Evolutionary conservation across 1,139 yeast species (phyloP).

Genomic region (Pichia sp.): DNA sequence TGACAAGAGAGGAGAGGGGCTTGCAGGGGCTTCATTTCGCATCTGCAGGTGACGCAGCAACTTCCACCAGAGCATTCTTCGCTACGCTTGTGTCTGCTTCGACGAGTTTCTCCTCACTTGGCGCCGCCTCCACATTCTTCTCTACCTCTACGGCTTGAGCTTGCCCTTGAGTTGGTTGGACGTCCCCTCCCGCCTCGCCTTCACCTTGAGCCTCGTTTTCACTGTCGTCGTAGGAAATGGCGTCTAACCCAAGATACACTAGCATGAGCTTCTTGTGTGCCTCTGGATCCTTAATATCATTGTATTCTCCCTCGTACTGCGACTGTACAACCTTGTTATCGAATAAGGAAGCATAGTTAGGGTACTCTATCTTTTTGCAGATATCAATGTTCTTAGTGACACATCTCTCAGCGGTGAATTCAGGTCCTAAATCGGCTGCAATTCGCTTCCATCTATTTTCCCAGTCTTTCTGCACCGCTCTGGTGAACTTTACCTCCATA

Average conservation of each 20-base stretch:
- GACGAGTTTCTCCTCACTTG: too few species aligned
- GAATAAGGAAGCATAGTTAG: constrained; percentile 19
- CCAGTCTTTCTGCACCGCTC: constrained; percentile 32
- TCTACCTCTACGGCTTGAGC: too few species aligned
- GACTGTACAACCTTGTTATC: constrained; percentile 21
- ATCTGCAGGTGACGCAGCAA: too few species aligned
- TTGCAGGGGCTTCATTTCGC: too few species aligned
- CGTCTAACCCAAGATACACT: constrained; percentile 28
- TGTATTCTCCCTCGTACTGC: constrained; percentile 19
- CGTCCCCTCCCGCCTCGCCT: too few species aligned
- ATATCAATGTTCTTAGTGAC: constrained; percentile 24
- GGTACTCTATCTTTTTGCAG: constrained; percentile 24
- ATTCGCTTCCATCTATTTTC: constrained; percentile 34
- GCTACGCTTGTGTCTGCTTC: too few species aligned
- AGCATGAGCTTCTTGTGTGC: constrained; percentile 27
- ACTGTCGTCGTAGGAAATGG: constrained; percentile 26
- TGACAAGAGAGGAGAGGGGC: too few species aligned
- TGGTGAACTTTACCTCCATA: constrained; percentile 27
- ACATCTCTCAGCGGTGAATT: constrained; percentile 24
- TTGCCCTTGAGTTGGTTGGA: too few species aligned
- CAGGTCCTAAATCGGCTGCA: constrained; percentile 22
- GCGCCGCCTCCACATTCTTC: too few species aligned
- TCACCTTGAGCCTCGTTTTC: constrained; percentile 14
- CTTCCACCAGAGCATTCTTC: too few species aligned
- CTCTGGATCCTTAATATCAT: constrained; percentile 26